Evolutionary conservation across 163 green algal species (phyloP), one percentile per base, ranked within the genome.

Genomic region (Chlorella variabilis): DNA sequence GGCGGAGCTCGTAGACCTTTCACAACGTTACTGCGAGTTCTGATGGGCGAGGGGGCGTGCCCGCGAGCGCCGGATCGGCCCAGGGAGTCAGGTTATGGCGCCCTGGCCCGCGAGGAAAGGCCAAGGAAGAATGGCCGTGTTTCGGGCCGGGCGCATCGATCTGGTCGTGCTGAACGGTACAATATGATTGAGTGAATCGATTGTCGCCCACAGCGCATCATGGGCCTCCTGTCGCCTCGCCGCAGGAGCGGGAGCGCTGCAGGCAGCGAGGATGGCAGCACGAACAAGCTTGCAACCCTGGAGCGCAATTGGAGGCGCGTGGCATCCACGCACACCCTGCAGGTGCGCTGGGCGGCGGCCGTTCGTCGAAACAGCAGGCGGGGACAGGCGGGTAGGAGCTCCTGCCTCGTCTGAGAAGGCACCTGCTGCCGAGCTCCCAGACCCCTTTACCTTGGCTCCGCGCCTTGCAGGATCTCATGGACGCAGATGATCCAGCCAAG

Each of bases 301-400:
- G 83, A 88, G 38, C 41, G 61, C 9, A 88, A 88, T 34, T 89
- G 85, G 85, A 73, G 85, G 39, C 69, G 85, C 15, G 85, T 89
- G 3, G 81, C 85, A 31, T 86, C 77, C 9, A 89, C 85, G 3
- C 85, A 89, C 56, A 85, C 81, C 0, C 49, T 89, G 4, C 61
- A 87, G 85, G 85, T 86, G 20, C 20, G 25, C 25, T 58, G 39
- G n/a, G 6, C 3, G 66, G 20, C 41, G 48, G 48, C 7, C 2
- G 48, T 3, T 31, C n/a, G n/a, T n/a, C n/a, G n/a, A n/a, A n/a
- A n/a, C n/a, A n/a, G n/a, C n/a, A n/a, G n/a, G n/a, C n/a, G n/a
- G n/a, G n/a, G n/a, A n/a, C n/a, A n/a, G n/a, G n/a, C n/a, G n/a
- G n/a, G n/a, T n/a, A n/a, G n/a, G n/a, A n/a, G n/a, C n/a, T n/a